phyloP scores from a whole-genome alignment of 169 alveolate species.

The Plasmodium gaboni region DNA sequence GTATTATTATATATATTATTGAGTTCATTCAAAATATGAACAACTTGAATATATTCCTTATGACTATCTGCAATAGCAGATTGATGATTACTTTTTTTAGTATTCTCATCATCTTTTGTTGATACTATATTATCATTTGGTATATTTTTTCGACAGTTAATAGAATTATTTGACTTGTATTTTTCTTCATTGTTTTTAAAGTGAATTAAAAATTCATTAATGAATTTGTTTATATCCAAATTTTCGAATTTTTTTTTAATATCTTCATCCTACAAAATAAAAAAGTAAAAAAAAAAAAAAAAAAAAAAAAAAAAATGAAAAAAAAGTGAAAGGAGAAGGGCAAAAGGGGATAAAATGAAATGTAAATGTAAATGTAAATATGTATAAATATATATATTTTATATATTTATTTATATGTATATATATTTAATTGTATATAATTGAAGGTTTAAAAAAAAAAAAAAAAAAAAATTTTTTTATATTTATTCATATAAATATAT shows the following conservation, averaged over 20 bases:
- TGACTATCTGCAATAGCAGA: neutral
- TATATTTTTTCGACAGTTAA: neutral
- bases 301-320: neutral
- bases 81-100: constrained; percentile 1
- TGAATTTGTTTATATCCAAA: constrained; percentile 34
- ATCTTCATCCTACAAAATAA: constrained; percentile 33
- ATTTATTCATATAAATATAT: no score
- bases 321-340: no score
- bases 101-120: constrained; percentile 1
- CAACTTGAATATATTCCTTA: constrained; percentile 28
- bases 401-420: no score
- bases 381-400: neutral
- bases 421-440: no score
- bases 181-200: constrained; percentile 58
- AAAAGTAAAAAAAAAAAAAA: neutral
- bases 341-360: neutral
- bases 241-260: constrained; percentile 60
- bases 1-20: constrained; percentile 18
- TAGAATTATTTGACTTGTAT: constrained; percentile 31
- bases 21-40: constrained; percentile 35
- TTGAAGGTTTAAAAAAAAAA: no score
- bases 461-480: no score
- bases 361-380: neutral
- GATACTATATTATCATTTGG: neutral
- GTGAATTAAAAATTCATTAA: constrained; percentile 53